Base-by-base conservation (phyloP, 345 rosid species). In the Capsella bursapastoris region DNA sequence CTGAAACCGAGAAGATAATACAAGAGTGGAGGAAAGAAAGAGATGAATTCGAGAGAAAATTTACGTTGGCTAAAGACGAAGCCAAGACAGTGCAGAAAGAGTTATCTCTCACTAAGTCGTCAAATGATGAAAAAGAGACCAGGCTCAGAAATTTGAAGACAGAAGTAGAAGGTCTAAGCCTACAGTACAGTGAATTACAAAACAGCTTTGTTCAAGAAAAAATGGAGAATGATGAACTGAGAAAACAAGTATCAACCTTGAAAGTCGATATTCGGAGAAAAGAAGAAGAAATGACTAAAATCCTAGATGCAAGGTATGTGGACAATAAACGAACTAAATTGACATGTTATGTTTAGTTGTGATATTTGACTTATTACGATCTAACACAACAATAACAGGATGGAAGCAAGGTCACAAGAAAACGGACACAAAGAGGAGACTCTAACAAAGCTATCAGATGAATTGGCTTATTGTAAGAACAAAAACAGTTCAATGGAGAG, bases 401-500 rank as follows among this genome's bases (percentile, higher is more conserved):
- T 78, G 78, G 69, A 53, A 29, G 84, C 81, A 64, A 70, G 78
- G 64, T 69, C 82, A 41, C 47, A 71, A 40, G 72, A 77, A 80
- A 47, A 25, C 34, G 74, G 76, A 58, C 66, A 73, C 57, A 74
- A 73, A 60, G 84, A 78, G 29, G 71, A 69, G 75, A 82, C 61
- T 64, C 57, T 70, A 16, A 27, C 77, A 13, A 86, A 85, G 76
- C 37, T 86, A 74, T 70, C 75, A 68, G 80, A 68, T 14, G 90
- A 87, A 68, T 59, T 86, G 75, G 80, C 74, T 16, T 62, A 75
- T 14, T 74, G 85, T 44, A 86, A 75, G 79, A 92, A 90, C 74
- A 88, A 78, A 83, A 96, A 90, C 79, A 79, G 74, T 75, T 44
- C 72, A 5, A 92, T 90, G 96, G 98, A 89, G 75, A 72, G 78